Conservation (phyloP, 2,329 filamentous ascomycete genomes). For the Drechslerella dactyloides region DNA sequence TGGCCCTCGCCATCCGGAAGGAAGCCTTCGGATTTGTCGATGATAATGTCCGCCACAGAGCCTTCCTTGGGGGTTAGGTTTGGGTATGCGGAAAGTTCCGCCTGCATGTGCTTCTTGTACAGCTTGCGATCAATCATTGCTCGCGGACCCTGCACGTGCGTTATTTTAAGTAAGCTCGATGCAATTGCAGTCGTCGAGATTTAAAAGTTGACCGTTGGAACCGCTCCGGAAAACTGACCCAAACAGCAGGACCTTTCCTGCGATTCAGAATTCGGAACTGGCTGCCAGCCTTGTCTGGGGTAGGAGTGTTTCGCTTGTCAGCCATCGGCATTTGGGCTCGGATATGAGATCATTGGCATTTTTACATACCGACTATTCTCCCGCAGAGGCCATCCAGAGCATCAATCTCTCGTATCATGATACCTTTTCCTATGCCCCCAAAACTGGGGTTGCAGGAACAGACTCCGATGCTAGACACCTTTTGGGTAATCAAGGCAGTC, state of each 20-base stretch:
- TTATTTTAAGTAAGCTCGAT: slow-evolving; percentile 5
- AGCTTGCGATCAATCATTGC: slow-evolving; percentile 92
- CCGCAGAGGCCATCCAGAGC: slow-evolving; percentile 89
- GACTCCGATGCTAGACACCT: slow-evolving; percentile 84
- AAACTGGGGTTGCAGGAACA: slow-evolving; percentile 98
- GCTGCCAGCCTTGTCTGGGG: slow-evolving; percentile 88
- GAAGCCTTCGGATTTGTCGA: slow-evolving; percentile 65
- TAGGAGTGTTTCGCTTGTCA: slow-evolving; percentile 1
- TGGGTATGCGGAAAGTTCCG: slow-evolving; percentile 78
- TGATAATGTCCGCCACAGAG: slow-evolving; percentile 89
- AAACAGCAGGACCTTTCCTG: slow-evolving; percentile 91
- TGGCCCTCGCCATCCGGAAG: slow-evolving; percentile 49
- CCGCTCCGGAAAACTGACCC: slow-evolving; percentile 62
- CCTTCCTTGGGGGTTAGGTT: slow-evolving; percentile 82
- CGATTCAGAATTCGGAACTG: slow-evolving; percentile 90
- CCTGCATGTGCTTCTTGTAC: slow-evolving; percentile 88
- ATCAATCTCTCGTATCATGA: slow-evolving; percentile 92
- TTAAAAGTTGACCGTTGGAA: slow-evolving; percentile 9
- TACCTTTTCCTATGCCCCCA: slow-evolving; percentile 97
- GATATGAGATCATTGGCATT: not conserved
- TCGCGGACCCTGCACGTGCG: slow-evolving; percentile 71
- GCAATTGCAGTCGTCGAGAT: not conserved
- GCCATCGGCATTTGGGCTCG: slow-evolving; percentile 11
- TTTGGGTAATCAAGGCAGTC: slow-evolving; percentile 88
- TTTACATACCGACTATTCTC: slow-evolving; percentile 63